phyloP scores from a whole-genome alignment of 306 rosid species.

The Quercus wislizeni region DNA sequence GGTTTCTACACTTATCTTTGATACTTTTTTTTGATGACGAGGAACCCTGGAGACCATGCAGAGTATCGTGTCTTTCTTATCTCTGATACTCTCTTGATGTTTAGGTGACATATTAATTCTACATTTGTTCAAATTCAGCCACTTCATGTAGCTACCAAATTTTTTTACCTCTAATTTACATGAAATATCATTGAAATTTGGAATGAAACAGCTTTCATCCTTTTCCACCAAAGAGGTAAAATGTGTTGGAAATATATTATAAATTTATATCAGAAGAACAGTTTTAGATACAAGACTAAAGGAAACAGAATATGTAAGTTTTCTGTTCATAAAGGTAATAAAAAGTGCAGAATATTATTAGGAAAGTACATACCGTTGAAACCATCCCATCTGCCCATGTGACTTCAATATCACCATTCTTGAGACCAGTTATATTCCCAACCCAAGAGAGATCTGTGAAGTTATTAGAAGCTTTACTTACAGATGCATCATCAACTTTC shows the following conservation, averaged over 20 bases:
- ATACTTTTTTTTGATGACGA: not conserved
- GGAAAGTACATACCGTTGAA: constrained; percentile 66
- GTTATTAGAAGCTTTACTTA: constrained; percentile 37
- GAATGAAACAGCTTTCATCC: constrained; percentile 1
- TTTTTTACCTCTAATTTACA: constrained; percentile 8
- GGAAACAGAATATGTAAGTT: not conserved
- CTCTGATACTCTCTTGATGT: not conserved
- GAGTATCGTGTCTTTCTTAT: too few species aligned
- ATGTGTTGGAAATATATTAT: constrained; percentile 1
- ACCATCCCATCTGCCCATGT: constrained; percentile 99
- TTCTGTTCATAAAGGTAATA: not conserved
- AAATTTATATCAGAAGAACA: constrained; percentile 9
- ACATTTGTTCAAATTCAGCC: constrained; percentile 2
- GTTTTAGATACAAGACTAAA: not conserved
- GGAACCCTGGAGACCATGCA: too few species aligned
- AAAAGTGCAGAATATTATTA: not conserved
- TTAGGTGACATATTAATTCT: not conserved
- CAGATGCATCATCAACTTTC: constrained; percentile 42
- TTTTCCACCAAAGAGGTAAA: constrained; percentile 9
- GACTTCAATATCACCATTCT: constrained; percentile 94
- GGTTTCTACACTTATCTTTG: constrained; percentile 13
- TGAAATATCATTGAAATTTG: constrained; percentile 14
- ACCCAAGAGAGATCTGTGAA: constrained; percentile 96
- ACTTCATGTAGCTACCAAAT: constrained; percentile 5
- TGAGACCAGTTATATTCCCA: constrained; percentile 91